Evolutionary conservation across 345 rosid species (phyloP), one percentile per base, ranked within the genome.

Genomic region (Diplotaxis tenuifolia): DNA sequence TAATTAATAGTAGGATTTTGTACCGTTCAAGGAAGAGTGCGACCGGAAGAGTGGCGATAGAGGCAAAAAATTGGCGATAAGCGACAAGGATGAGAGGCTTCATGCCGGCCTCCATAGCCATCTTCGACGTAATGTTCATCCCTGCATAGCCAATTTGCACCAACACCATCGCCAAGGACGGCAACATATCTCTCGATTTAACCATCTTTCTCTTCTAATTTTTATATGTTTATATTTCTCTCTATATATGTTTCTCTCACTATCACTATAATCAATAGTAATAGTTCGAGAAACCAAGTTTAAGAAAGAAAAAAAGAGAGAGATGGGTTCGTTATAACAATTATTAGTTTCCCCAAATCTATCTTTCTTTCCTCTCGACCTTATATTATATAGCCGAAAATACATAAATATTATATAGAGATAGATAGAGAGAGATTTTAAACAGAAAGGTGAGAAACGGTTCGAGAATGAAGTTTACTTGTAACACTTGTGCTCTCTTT

Each of bases 61-160:
- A 81, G 74, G 96, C 93, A 72, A 95, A 83, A 57, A 95, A 82
- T 78, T 88, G 97, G 4, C 96, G 82, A 57, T 92, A 95, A 18
- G 91, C 80, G 22, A 88, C 93, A 63, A 95, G 89, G 49, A 95
- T 78, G 58, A 87, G 85, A 63, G 97, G 96, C 67, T 86, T 87
- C 86, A 94, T 84, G 50, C 97, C 96, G 12, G 90, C 50, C 29
- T 95, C 95, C 93, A 95, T 78, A 53, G 97, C 99, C 68, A 95
- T 80, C 79, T 95, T 95, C 19, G 97, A 88, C 5, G 85, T 84
- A 31, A 95, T 83, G 74, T 84, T 90, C 99, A 95, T 85, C 12
- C 91, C 96, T 5, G 97, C 93, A 52, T 62, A 92, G 21, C 92
- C 96, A 4, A 87, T 7, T 72, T 92, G 97, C 36, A 90, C 88